Conservation (phyloP, 2,329 filamentous ascomycete species). For the Trichoderma afroharzianum region DNA sequence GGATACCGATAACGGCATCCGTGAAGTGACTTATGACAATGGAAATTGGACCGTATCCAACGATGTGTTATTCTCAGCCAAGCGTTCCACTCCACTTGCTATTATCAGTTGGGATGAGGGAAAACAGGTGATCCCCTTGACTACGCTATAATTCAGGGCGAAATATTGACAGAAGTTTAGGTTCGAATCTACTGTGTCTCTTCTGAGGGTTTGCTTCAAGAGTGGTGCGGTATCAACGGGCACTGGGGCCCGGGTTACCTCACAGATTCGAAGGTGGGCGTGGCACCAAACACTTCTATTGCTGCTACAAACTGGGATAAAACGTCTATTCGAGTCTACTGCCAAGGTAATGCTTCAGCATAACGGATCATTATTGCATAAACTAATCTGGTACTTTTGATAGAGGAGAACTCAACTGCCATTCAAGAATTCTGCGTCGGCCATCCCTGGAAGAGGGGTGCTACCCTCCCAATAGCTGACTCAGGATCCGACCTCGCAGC, state of each 20-base stretch:
- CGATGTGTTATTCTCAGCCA: background rate
- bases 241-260: background rate
- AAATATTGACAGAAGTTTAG: background rate
- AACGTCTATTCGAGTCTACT: background rate
- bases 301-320: constrained; percentile 7
- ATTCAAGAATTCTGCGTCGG: constrained; percentile 3
- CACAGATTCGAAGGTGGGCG: background rate
- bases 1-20: constrained; percentile 1
- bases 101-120: constrained; percentile 4
- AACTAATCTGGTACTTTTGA: background rate
- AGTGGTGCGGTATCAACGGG: background rate
- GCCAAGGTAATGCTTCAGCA: background rate
- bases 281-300: background rate
- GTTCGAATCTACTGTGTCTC: background rate
- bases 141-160: background rate
- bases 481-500: background rate
- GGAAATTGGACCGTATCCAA: background rate
- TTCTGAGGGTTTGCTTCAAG: background rate
- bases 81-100: background rate
- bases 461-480: background rate
- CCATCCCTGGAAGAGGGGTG: background rate
- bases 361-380: background rate
- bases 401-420: background rate
- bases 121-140: background rate
- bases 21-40: background rate